These are phyloP conservation scores for Magnolia sinica DNA, from an alignment of 164 flowering plant genomes.

Conservation along the genomic window DNA sequence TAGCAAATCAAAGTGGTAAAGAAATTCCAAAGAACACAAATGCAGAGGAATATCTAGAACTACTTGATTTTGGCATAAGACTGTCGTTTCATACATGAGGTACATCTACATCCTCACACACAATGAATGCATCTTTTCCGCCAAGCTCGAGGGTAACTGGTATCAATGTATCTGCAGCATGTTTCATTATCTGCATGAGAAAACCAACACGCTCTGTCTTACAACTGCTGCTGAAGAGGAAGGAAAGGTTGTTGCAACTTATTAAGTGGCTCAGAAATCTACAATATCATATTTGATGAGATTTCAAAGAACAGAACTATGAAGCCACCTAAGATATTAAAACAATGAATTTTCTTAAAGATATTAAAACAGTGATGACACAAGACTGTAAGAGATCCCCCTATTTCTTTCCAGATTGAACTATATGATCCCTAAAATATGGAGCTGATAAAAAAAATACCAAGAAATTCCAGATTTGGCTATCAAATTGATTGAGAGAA, in stretches of 20 bases:
- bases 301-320: neutral
- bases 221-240: neutral
- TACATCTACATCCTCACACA: conserved; percentile 94
- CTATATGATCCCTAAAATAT: too few relatives aligned
- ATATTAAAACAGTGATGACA: neutral
- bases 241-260: neutral
- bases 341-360: neutral
- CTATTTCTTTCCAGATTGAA: too few relatives aligned
- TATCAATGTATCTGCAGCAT: conserved; percentile 69
- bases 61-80: conserved; percentile 3
- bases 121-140: conserved; percentile 97
- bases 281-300: neutral
- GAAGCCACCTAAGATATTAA: neutral
- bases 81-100: conserved; percentile 56
- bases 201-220: neutral
- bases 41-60: conserved; percentile 10
- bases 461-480: neutral
- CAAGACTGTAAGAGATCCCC: neutral
- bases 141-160: conserved; percentile 99
- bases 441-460: too few relatives aligned
- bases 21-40: conserved; percentile 9
- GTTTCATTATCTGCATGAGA: conserved; percentile 80
- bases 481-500: neutral
- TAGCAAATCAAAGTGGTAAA: neutral
- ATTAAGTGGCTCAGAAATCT: neutral